Conservation (phyloP, 768 basidiomycete genomes). For the Termitomyces sp. region DNA sequence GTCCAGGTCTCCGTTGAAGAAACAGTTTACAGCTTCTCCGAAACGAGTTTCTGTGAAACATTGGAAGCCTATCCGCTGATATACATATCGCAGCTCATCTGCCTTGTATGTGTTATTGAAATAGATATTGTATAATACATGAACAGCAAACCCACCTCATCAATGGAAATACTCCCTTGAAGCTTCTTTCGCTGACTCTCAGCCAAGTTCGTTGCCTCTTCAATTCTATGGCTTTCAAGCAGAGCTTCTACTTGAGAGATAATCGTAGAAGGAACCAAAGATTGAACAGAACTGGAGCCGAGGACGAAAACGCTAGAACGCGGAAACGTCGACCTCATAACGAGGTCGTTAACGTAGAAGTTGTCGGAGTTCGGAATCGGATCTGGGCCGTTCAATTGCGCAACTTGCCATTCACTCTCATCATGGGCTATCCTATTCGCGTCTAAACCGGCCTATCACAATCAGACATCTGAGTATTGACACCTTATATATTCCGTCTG, state of each 20-base stretch:
- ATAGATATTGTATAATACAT: background rate
- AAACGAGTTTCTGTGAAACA: constrained; percentile 79
- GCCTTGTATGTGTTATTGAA: constrained; percentile 27
- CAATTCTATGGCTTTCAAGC: constrained; percentile 58
- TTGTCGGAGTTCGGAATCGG: constrained; percentile 1
- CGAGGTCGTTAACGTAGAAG: background rate
- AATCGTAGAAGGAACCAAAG: constrained; percentile 67
- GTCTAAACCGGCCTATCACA: background rate
- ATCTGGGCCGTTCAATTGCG: background rate
- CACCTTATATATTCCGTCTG: background rate
- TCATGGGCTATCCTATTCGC: background rate
- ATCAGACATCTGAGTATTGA: background rate
- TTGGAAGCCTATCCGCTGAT: constrained; percentile 79
- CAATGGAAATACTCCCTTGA: constrained; percentile 45
- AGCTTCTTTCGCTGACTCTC: constrained; percentile 59
- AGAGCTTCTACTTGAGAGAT: constrained; percentile 71
- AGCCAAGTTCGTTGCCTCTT: constrained; percentile 60
- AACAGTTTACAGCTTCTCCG: constrained; percentile 74
- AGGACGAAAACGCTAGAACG: constrained; percentile 68
- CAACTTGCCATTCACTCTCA: background rate
- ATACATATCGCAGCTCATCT: constrained; percentile 74
- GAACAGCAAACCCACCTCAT: constrained; percentile 42
- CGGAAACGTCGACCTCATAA: constrained; percentile 43
- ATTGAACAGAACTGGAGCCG: constrained; percentile 54
- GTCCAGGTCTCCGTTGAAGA: constrained; percentile 80